These are phyloP conservation scores for Pichia paraexigua DNA, from an alignment of 805 yeast species.

Conservation along the genomic window DNA sequence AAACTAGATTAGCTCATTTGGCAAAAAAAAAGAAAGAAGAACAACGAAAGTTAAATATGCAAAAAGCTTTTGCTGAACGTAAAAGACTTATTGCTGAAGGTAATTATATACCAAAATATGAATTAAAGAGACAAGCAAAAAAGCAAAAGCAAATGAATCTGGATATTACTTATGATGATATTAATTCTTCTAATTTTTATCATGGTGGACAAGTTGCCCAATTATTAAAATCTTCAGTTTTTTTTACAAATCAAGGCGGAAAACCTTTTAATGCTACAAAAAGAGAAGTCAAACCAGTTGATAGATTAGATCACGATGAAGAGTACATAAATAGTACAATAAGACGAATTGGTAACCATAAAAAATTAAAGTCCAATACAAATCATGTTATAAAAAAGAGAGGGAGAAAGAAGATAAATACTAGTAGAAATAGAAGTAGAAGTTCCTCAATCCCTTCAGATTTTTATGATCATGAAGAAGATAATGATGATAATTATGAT, in stretches of 20 bases:
- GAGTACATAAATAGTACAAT: not conserved
- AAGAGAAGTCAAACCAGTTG: conserved; percentile 18
- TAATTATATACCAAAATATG: not conserved
- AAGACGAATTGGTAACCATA: conserved; percentile 5
- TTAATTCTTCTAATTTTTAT: conserved; percentile 11
- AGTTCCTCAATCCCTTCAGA: not conserved
- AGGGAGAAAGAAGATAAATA: not conserved
- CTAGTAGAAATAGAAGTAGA: not conserved
- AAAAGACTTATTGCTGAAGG: conserved; percentile 1
- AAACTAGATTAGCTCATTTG: not conserved
- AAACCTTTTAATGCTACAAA: conserved; percentile 13
- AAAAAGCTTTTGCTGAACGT: not conserved
- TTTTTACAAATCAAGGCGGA: conserved; percentile 20
- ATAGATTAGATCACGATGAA: conserved; percentile 11
- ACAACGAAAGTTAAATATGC: not conserved
- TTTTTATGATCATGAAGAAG: not conserved
- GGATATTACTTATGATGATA: not conserved
- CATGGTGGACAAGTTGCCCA: conserved; percentile 14
- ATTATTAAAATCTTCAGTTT: conserved; percentile 20
- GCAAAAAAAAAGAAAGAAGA: conserved; percentile 1
- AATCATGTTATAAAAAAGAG: not conserved
- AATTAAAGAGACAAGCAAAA: not conserved
- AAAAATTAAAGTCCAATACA: conserved; percentile 3
- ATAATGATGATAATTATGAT: not conserved
- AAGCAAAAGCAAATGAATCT: not conserved